Percentiles rank a stretch among this genome's conserved stretches.
phyloP scores from a whole-genome alignment of 176 grass and related monocot genomes.

The Aegilops umbellulata region DNA sequence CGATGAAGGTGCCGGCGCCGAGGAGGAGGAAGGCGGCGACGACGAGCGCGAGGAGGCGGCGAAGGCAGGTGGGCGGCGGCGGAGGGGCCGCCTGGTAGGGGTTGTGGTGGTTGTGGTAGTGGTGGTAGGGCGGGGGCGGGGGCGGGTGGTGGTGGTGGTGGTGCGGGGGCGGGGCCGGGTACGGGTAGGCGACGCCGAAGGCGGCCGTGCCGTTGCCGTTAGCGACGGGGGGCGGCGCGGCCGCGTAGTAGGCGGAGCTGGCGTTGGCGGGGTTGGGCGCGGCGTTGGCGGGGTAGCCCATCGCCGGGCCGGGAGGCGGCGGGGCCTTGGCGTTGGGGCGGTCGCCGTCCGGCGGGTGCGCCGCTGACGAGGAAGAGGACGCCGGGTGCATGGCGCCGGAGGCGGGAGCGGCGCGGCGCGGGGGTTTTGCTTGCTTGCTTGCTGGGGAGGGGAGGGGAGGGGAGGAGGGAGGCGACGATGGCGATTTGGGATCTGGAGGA shows the following conservation, averaged over 20 bases:
- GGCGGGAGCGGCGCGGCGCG: too few species aligned
- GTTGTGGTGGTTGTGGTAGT: conserved; percentile 13
- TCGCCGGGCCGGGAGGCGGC: conserved; percentile 38
- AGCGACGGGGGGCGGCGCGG: conserved; percentile 4
- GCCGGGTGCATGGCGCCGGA: conserved; percentile 27
- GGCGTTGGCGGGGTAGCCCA: conserved; percentile 70
- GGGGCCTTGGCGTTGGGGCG: conserved; percentile 34
- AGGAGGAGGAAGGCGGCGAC: conserved; percentile 62
- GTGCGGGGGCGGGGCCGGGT: conserved; percentile 41
- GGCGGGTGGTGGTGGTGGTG: neutral
- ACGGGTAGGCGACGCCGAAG: conserved; percentile 51
- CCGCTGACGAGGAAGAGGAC: neutral
- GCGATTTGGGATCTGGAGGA: conserved; percentile 34
- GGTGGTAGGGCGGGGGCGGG: neutral
- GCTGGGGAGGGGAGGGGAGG: neutral
- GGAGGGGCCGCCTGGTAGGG: conserved; percentile 20
- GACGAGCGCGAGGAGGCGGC: conserved; percentile 60
- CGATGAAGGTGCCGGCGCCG: conserved; percentile 65
- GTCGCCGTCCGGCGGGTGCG: conserved; percentile 21
- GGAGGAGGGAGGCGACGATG: neutral
- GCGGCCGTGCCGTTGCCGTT: conserved; percentile 2
- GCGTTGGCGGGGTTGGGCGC: conserved; percentile 22
- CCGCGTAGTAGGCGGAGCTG: conserved; percentile 35
- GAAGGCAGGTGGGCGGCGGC: conserved; percentile 51
- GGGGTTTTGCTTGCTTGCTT: neutral